Conservation (phyloP, 176 grass and related monocot genomes). For the Carex pumila region DNA sequence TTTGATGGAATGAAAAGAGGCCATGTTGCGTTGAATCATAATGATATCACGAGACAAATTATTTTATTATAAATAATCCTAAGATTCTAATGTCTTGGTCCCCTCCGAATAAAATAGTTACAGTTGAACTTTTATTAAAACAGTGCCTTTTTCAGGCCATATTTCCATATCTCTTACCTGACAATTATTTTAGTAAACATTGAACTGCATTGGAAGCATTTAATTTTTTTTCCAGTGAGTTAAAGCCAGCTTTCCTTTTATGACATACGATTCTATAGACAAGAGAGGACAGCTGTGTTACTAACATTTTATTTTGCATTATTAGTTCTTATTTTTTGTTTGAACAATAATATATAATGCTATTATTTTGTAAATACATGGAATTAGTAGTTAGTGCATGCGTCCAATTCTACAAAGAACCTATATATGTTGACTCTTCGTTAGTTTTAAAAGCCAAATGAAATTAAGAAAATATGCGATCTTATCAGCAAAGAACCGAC, state of each 20-base stretch:
- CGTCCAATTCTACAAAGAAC: not conserved
- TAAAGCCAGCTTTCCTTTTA: not conserved
- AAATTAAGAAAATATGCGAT: not conserved
- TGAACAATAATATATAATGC: not conserved
- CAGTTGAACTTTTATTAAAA: not conserved
- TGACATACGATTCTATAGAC: not conserved
- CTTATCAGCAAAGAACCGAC: not conserved
- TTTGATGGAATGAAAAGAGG: not conserved
- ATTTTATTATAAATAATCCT: not conserved
- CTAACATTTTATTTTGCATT: not conserved
- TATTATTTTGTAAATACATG: not conserved
- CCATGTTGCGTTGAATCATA: not conserved
- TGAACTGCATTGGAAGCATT: not conserved
- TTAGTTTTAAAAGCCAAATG: not conserved
- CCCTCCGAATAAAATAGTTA: not conserved
- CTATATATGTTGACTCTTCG: not conserved
- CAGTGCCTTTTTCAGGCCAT: not conserved
- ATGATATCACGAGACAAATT: not conserved
- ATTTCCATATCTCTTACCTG: not conserved
- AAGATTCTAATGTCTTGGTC: not conserved
- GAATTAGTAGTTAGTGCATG: not conserved
- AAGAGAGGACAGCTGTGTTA: not conserved
- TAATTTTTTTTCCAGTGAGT: not conserved
- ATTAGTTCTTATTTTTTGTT: not conserved
- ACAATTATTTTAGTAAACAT: not conserved